These are phyloP conservation scores for Epichloe coenophiala DNA, from an alignment of 2,329 filamentous ascomycete genomes.

Conservation along the genomic window DNA sequence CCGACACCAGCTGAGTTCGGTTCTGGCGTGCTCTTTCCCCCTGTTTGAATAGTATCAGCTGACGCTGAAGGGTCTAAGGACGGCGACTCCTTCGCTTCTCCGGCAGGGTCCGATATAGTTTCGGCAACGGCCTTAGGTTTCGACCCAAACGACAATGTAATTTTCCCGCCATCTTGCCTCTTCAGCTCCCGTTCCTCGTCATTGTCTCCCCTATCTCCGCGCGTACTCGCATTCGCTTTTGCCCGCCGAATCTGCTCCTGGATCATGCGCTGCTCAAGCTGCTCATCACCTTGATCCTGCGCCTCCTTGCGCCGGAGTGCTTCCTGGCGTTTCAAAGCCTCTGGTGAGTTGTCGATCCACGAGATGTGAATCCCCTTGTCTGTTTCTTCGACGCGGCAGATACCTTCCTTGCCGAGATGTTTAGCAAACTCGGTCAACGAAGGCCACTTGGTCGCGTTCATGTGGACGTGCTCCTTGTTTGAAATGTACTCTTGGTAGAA, in stretches of 20 bases:
- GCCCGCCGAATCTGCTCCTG: conserved; percentile 73
- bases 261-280: conserved; percentile 72
- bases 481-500: conserved; percentile 93
- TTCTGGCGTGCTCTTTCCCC: conserved; percentile 9
- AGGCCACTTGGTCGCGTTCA: conserved; percentile 87
- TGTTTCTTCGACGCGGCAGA: conserved; percentile 82
- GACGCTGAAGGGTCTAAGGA: conserved; percentile 11
- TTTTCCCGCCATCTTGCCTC: conserved; percentile 59
- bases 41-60: conserved; percentile 3
- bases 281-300: conserved; percentile 82
- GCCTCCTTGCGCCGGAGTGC: conserved; percentile 72
- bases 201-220: conserved; percentile 26
- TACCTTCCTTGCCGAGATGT: conserved; percentile 68
- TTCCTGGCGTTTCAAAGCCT: conserved; percentile 68
- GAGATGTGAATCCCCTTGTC: conserved; percentile 73
- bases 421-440: conserved; percentile 85
- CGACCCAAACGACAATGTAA: conserved; percentile 54
- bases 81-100: conserved; percentile 7
- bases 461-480: conserved; percentile 68
- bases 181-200: conserved; percentile 35
- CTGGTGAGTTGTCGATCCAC: conserved; percentile 87
- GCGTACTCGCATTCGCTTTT: conserved; percentile 33
- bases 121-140: conserved; percentile 18
- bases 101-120: not conserved
- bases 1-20: conserved; percentile 20